phyloP scores from a whole-genome alignment of 768 basidiomycete species.

The Lentinula guzmanii region DNA sequence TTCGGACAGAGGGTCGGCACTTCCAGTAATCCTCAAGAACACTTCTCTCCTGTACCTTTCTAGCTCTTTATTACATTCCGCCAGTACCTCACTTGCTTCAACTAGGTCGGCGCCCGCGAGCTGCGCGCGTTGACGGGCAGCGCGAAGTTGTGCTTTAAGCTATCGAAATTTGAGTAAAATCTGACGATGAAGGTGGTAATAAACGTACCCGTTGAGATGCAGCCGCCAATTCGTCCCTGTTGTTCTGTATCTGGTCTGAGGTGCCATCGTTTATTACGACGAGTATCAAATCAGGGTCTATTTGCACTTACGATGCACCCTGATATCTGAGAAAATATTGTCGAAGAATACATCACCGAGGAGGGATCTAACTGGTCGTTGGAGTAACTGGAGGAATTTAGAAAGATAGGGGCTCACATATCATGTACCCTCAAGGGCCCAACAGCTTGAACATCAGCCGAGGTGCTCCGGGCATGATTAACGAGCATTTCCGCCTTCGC shows the following conservation, averaged over 20 bases:
- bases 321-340: slow-evolving; percentile 36
- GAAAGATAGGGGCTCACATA: slow-evolving; percentile 21
- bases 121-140: slow-evolving; percentile 4
- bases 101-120: slow-evolving; percentile 13
- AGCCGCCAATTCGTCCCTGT: slow-evolving; percentile 27
- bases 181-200: neutral
- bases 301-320: slow-evolving; percentile 29
- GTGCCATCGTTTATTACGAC: neutral
- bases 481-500: slow-evolving; percentile 27
- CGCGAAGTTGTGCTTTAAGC: slow-evolving; percentile 8
- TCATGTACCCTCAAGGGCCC: slow-evolving; percentile 30
- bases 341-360: slow-evolving; percentile 36
- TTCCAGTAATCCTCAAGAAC: slow-evolving; percentile 24
- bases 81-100: slow-evolving; percentile 12
- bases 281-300: neutral
- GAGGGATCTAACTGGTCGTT: slow-evolving; percentile 21
- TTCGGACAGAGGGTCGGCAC: slow-evolving; percentile 10
- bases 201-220: slow-evolving; percentile 26
- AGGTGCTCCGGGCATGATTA: slow-evolving; percentile 30
- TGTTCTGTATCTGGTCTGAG: slow-evolving; percentile 32
- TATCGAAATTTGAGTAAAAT: neutral
- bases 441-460: slow-evolving; percentile 30
- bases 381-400: neutral
- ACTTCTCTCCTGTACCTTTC: slow-evolving; percentile 18
- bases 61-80: slow-evolving; percentile 10